Conservation (phyloP, 2,329 filamentous ascomycete species). For the Phoma sp. region DNA sequence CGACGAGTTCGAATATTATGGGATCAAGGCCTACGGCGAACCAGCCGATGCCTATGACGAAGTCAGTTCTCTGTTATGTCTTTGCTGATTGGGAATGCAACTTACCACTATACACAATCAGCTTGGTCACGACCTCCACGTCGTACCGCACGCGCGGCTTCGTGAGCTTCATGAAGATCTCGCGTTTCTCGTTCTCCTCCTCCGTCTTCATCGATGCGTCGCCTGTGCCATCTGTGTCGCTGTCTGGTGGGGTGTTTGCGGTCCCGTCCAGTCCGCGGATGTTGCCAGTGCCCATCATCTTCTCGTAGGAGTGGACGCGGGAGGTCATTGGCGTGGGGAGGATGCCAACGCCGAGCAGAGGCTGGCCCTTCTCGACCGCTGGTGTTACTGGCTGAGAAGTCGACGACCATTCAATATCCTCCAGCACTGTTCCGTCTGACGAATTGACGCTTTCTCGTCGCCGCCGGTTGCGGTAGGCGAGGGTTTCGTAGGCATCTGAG, state of each 20-base stretch:
- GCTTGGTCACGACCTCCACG: constrained; percentile 96
- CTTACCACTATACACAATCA: constrained; percentile 91
- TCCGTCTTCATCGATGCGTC: constrained; percentile 29
- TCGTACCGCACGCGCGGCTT: constrained; percentile 92
- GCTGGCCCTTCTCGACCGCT: constrained; percentile 32
- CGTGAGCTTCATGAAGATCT: constrained; percentile 83
- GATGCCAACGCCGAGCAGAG: constrained; percentile 52
- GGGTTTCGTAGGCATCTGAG: constrained; percentile 92
- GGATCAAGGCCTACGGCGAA: constrained; percentile 78
- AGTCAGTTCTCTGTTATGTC: constrained; percentile 1
- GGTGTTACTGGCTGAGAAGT: constrained; percentile 36
- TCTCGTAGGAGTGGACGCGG: constrained; percentile 68
- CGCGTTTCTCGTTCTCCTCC: constrained; percentile 53
- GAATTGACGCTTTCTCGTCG: constrained; percentile 65
- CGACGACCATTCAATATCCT: constrained; percentile 33
- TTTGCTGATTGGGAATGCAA: background rate
- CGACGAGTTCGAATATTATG: constrained; percentile 70
- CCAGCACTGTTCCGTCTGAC: constrained; percentile 37
- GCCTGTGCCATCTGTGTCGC: constrained; percentile 41
- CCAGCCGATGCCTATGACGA: constrained; percentile 74
- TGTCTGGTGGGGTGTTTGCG: constrained; percentile 33
- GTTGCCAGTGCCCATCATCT: constrained; percentile 73
- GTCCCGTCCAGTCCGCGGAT: constrained; percentile 30
- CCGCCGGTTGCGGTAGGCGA: constrained; percentile 83
- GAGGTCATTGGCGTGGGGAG: constrained; percentile 55